Evolutionary conservation across 352 stramenopile species (phyloP).

Genomic region (Phytophthora boehmeriae): DNA sequence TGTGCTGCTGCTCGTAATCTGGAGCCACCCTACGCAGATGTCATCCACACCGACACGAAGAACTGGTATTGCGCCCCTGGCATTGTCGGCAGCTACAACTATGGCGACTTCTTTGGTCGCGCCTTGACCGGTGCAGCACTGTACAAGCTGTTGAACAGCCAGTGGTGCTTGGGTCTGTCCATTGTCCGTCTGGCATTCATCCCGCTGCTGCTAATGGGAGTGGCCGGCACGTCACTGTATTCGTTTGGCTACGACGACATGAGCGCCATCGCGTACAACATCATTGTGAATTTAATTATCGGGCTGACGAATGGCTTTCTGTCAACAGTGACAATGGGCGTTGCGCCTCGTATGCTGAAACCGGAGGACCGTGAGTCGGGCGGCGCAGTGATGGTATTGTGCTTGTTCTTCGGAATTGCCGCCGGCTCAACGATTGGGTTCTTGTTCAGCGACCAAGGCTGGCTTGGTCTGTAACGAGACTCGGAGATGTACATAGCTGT

Average conservation of each 20-base stretch:
- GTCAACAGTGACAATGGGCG: slow-evolving; percentile 56
- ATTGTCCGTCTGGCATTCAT: slow-evolving; percentile 45
- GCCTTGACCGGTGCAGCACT: slow-evolving; percentile 39
- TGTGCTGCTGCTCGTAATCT: slow-evolving; percentile 39
- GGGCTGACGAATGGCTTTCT: slow-evolving; percentile 49
- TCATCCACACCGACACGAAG: slow-evolving; percentile 7
- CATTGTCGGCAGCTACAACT: slow-evolving; percentile 56
- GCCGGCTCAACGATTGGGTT: slow-evolving; percentile 43
- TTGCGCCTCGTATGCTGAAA: slow-evolving; percentile 41
- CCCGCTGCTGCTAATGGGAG: slow-evolving; percentile 50
- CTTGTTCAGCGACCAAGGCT: slow-evolving; percentile 43
- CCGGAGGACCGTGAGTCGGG: slow-evolving; percentile 50
- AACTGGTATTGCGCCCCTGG: slow-evolving; percentile 50
- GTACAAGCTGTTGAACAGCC: slow-evolving; percentile 52
- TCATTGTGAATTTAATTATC: slow-evolving; percentile 44
- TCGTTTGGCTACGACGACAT: slow-evolving; percentile 34
- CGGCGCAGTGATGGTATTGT: slow-evolving; percentile 51
- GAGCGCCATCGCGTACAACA: slow-evolving; percentile 31
- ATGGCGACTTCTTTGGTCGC: slow-evolving; percentile 51
- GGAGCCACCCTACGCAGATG: slow-evolving; percentile 11
- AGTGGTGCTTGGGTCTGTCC: slow-evolving; percentile 34
- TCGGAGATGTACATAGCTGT: too few species aligned
- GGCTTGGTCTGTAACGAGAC: slow-evolving; percentile 38
- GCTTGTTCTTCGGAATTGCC: slow-evolving; percentile 51
- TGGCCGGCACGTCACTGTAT: slow-evolving; percentile 46